Base-by-base conservation (phyloP, 2,329 filamentous ascomycete genomes). In the Trematosphaeria pertusa region DNA sequence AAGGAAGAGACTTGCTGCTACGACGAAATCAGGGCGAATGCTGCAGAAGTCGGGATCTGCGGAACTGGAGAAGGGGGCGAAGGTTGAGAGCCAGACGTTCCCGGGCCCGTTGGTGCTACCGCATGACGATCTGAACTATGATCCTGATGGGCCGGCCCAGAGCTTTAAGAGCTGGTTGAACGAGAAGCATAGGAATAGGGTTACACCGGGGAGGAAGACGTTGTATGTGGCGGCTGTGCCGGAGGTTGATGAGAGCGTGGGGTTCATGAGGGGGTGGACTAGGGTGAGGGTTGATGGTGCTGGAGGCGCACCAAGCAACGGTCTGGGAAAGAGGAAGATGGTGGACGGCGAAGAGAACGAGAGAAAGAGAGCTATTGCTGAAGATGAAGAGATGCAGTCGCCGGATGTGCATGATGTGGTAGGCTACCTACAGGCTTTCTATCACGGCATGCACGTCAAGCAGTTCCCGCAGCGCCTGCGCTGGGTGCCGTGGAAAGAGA, bases 91-190 rank as follows among this genome's bases (percentile, higher is more conserved):
- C 35, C 31, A 56, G 1, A 58, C 56, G 2, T 88, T 86, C 50
- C 85, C 84, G 0, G 81, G 73, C 0, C 83, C 85, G 0, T 61
- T 88, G 5, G 71, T 86, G 0, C 69, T 88, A 0, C 85, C 85
- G 0, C 75, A 72, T 2, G 85, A 87, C 58, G 81, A 82, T 15
- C 72, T 88, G 1, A 76, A 79, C 0, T 66, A 75, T 24, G 79
- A 87, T 30, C 78, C 81, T 1, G 70, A 77, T 4, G 75, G 74
- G 30, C 72, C 76, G 1, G 68, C 78, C 0, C 84, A 88, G 52
- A 80, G 74, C 30, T 70, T 83, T 32, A 71, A 73, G 20, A 73
- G 75, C 0, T 87, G 83, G 82, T 52, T 75, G 2, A 56, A 72
- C 0, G 67, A 71, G 19, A 52, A 59, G 15, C 12, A 24, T 2